phyloP scores from a whole-genome alignment of 108 stramenopile species.

The Mayamaea pseudoterrestris region DNA sequence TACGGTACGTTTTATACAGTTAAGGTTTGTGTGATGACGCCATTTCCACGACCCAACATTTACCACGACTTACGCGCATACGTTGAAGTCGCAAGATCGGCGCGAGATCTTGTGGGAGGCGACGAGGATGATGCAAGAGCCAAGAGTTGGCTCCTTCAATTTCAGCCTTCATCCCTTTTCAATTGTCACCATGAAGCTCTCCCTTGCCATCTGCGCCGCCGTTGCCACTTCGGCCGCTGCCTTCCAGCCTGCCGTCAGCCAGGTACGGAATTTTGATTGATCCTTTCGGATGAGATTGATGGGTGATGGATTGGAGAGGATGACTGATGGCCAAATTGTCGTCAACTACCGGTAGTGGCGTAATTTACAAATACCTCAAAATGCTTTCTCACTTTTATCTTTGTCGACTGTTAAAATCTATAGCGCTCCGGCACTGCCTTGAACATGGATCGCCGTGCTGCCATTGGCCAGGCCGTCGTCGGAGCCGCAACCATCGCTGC shows the following conservation, averaged over 20 bases:
- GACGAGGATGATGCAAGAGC: too few relatives aligned
- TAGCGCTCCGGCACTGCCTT: conserved; percentile 70
- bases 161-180: too few relatives aligned
- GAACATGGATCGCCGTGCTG: conserved; percentile 83
- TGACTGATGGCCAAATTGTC: not conserved
- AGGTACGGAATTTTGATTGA: conserved; percentile 11
- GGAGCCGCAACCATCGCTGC: conserved; percentile 52
- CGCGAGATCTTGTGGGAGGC: too few relatives aligned
- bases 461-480: conserved; percentile 68
- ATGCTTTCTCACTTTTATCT: not conserved
- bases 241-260: conserved; percentile 53
- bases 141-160: too few relatives aligned
- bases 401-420: conserved; percentile 1
- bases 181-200: conserved; percentile 64
- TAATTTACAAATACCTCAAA: not conserved
- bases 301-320: not conserved
- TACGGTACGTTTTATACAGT: too few relatives aligned
- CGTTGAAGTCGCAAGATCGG: too few relatives aligned
- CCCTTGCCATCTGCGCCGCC: conserved; percentile 51
- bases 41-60: too few relatives aligned
- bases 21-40: too few relatives aligned
- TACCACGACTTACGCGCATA: too few relatives aligned
- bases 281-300: not conserved
- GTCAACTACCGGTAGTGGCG: not conserved
- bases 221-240: conserved; percentile 61